Evolutionary conservation across 2,329 filamentous ascomycete genomes (phyloP), one percentile per base, ranked within the genome.

Genomic region (Ophiostoma ulmi): DNA sequence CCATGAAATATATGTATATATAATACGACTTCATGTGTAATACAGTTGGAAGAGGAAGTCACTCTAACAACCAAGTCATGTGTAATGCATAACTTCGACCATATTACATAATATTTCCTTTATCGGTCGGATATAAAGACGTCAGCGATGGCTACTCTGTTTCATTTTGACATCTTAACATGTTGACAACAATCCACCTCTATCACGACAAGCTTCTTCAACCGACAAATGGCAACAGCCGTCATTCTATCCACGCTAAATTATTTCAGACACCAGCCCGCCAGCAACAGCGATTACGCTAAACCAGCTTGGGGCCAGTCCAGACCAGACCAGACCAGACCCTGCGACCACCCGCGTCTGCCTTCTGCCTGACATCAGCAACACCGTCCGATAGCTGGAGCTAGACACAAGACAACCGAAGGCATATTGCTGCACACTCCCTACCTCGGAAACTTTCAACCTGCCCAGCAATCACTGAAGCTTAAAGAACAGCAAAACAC

Each of bases 291-390:
- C 38, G 38, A 22, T n/a, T n/a, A 38, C 66, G 66, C 66, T 67
- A 67, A 55, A 10, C 66, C 14, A 41, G 39, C 66, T 52, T 26
- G 35, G 39, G 10, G 20, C 13, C 44, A 20, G 44, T 5, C 17
- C 44, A 48, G 38, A 8, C 44, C 44, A 48, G 38, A 8, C 44
- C 44, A 48, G 39, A 20, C 48, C 64, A 63, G 44, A 35, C 31
- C 36, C 65, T 61, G 52, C 69, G 38, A 70, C 64, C 44, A 26
- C 69, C 64, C 64, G 66, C 58, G 67, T 70, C 69, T 68, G 69
- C 65, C 52, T 58, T 58, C 69, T 68, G 65, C 58, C 58, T 63
- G 58, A n/a, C 22, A 63, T 13, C 31, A 31, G 22, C 41, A 58
- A 14, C 22, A 26, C 22, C 14, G 44, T 7, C 55, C 10, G 11